Base-by-base conservation (phyloP, 306 rosid species). In the Quercus glauca region DNA sequence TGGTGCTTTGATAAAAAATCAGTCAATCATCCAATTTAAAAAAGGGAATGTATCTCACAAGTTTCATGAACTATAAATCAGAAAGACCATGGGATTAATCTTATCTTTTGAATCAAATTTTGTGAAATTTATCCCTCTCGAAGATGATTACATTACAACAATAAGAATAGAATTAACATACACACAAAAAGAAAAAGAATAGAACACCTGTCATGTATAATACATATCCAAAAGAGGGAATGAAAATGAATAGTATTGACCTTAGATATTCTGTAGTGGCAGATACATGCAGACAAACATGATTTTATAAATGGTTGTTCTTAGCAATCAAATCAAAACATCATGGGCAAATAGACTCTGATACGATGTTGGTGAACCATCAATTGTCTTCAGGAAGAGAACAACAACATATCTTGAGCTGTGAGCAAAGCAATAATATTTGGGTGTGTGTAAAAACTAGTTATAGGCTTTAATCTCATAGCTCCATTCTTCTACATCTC, bases 21-120 rank as follows among this genome's bases (percentile, higher is more conserved):
- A 53, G 37, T 35, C 78, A 35, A 12, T 19, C 35, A 77, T 43
- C 77, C 63, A 69, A 77, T 79, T 63, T 18, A n/a, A 79, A 67
- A 81, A 63, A 12, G 26, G 52, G 31, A 59, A 68, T 28, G 20
- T 41, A 26, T 19, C 41, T 29, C 12, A 31, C 70, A 67, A 79
- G 58, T 52, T 70, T 20, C 29, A 58, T 4, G 51, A 25, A 25
- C 56, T 57, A n/a, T 45, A 33, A 43, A 4, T 17, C 15, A 61
- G 55, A 71, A 67, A 67, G 18, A 4, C 25, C 55, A 55, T 19
- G 5, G n/a, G 20, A 7, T 74, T 25, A 37, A 55, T 52, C 28
- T 25, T 73, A 49, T 49, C 53, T 33, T 21, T 21, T 53, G 37
- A 58, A 67, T n/a, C 64, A 74, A 55, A 67, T 15, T 57, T 33